Evolutionary conservation across 2,329 filamentous ascomycete genomes (phyloP).

Genomic region (Aspergillus awamori): DNA sequence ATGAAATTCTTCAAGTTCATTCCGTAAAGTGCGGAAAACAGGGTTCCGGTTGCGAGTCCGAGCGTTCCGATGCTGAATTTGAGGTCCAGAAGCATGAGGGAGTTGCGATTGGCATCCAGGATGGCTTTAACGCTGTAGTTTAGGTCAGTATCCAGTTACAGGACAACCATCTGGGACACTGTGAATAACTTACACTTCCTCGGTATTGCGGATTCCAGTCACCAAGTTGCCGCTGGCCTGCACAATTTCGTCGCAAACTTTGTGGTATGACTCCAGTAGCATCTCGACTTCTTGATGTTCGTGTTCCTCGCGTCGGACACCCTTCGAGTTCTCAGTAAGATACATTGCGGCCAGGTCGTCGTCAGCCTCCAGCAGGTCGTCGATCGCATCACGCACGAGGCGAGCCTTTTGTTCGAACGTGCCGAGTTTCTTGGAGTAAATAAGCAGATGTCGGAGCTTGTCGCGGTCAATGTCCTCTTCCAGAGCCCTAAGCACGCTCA

Average conservation of each 20-base stretch:
- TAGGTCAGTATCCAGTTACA: constrained; percentile 19
- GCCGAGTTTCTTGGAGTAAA: constrained; percentile 91
- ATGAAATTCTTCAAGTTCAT: constrained; percentile 99
- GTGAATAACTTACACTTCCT: constrained; percentile 77
- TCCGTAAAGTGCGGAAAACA: constrained; percentile 97
- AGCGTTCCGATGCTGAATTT: constrained; percentile 96
- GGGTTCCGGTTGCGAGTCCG: constrained; percentile 90
- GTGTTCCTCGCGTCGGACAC: constrained; percentile 72
- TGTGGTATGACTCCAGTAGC: constrained; percentile 95
- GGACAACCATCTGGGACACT: neutral
- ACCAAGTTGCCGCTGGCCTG: constrained; percentile 92
- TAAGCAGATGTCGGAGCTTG: constrained; percentile 85
- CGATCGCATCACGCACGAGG: constrained; percentile 89
- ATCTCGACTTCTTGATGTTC: constrained; percentile 97
- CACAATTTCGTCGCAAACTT: constrained; percentile 96
- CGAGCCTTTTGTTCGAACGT: constrained; percentile 98
- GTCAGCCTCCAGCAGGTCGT: constrained; percentile 92
- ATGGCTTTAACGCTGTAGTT: constrained; percentile 81
- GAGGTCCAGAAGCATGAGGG: constrained; percentile 94
- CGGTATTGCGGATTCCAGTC: constrained; percentile 93
- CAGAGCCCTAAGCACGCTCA: constrained; percentile 82
- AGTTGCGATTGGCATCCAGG: constrained; percentile 95
- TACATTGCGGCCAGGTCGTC: constrained; percentile 97
- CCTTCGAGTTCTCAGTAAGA: constrained; percentile 80
- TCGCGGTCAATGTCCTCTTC: constrained; percentile 97